phyloP scores from a whole-genome alignment of 768 basidiomycete species.

The Hygrocybe punicea region DNA sequence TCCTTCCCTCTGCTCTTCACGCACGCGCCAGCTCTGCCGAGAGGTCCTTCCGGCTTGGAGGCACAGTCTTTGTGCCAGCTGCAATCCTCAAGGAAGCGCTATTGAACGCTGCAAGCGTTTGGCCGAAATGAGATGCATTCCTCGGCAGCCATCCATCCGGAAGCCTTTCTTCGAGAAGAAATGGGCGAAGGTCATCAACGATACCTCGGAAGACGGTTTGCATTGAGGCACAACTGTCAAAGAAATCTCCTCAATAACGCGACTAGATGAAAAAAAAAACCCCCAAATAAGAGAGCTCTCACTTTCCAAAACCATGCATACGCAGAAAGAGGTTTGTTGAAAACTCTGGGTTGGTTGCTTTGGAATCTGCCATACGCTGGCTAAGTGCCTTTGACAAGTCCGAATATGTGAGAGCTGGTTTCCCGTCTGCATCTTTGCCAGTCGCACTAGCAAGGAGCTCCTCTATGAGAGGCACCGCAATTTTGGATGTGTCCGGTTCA shows the following conservation, averaged over 20 bases:
- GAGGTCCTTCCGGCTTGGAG: too few relatives aligned
- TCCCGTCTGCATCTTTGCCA: constrained; percentile 36
- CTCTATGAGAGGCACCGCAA: constrained; percentile 35
- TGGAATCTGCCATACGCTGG: constrained; percentile 44
- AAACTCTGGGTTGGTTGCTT: constrained; percentile 35
- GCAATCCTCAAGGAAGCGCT: too few relatives aligned
- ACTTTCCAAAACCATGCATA: background rate
- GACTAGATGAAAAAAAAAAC: background rate
- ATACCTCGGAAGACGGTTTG: background rate
- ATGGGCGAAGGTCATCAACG: background rate
- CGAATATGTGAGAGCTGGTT: constrained; percentile 31
- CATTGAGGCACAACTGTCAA: background rate
- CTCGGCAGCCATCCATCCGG: background rate
- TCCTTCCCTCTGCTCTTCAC: too few relatives aligned
- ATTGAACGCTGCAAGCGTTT: too few relatives aligned
- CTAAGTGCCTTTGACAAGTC: constrained; percentile 43
- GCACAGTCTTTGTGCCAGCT: too few relatives aligned
- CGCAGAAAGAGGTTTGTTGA: background rate
- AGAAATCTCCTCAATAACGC: background rate
- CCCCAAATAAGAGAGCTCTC: background rate
- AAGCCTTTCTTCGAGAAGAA: background rate
- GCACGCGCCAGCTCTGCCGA: too few relatives aligned
- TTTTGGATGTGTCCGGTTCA: constrained; percentile 38
- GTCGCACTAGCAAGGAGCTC: constrained; percentile 42
- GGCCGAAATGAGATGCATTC: background rate